Evolutionary conservation across 2,329 filamentous ascomycete genomes (phyloP).

Genomic region (Xylaria sp.): DNA sequence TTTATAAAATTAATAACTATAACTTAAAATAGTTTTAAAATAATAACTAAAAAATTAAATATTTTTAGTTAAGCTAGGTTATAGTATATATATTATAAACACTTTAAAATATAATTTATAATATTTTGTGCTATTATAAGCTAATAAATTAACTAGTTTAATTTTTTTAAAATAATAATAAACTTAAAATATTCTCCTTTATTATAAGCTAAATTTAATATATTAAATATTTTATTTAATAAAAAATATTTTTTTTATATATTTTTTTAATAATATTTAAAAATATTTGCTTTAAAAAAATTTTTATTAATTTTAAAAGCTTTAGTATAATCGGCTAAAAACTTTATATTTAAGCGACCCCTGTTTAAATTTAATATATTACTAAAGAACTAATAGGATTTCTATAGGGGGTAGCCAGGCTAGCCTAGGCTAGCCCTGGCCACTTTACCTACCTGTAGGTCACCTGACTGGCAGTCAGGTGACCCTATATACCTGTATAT

Average conservation of each 20-base stretch:
- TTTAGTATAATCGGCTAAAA: neutral
- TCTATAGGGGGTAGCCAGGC: no score
- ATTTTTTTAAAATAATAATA: neutral
- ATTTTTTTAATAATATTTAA: neutral
- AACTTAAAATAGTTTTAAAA: neutral
- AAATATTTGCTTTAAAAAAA: no score
- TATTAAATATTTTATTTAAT: neutral
- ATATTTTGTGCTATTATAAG: no score
- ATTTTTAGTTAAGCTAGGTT: neutral
- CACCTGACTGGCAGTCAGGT: no score
- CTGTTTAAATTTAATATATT: neutral
- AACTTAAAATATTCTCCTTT: neutral
- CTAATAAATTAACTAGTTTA: no score
- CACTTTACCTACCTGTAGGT: no score
- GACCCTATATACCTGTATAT: no score
- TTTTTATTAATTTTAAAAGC: neutral
- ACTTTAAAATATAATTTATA: neutral
- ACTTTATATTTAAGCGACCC: neutral
- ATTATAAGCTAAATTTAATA: neutral
- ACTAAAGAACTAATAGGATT: neutral
- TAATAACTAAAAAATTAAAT: neutral
- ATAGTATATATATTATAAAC: neutral
- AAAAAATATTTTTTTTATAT: constrained; percentile 2
- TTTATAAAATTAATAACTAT: neutral
- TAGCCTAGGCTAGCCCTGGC: no score